These are phyloP conservation scores for Flaveria trinervia DNA, from an alignment of 129 eudicot genomes.

Conservation along the genomic window DNA sequence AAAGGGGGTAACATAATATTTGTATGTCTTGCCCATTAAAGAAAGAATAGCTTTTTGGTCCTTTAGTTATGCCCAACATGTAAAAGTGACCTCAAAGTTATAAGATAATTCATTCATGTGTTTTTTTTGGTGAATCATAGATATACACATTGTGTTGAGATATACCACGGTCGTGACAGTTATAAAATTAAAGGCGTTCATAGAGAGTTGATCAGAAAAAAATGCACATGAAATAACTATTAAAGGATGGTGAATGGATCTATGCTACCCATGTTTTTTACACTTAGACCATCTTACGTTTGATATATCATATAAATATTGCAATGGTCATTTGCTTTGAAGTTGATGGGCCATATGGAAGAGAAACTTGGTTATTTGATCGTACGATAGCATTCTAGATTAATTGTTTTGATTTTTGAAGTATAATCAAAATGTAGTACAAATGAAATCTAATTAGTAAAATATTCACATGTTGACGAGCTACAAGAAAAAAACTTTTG, in stretches of 20 bases:
- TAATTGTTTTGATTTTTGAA: neutral
- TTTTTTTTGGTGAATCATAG: neutral
- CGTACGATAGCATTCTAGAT: neutral
- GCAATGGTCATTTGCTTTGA: neutral
- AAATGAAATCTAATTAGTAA: neutral
- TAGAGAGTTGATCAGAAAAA: neutral
- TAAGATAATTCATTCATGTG: neutral
- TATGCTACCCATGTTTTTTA: no score
- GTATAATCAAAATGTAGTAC: neutral
- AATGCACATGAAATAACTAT: neutral
- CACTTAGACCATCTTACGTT: no score
- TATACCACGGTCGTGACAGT: neutral
- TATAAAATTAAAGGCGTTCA: neutral
- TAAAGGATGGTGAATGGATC: neutral
- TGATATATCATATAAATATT: neutral
- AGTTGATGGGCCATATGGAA: neutral
- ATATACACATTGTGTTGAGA: neutral
- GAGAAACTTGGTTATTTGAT: neutral
- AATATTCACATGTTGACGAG: neutral
- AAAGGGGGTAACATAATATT: slow-evolving; percentile 26
- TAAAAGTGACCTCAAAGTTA: slow-evolving; percentile 17
- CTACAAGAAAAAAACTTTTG: neutral
- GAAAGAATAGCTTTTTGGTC: slow-evolving; percentile 26
- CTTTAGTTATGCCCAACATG: slow-evolving; percentile 29
- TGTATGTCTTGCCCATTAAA: slow-evolving; percentile 30